Base-by-base conservation (phyloP, 768 basidiomycete species). In the Cyathus striatus region DNA sequence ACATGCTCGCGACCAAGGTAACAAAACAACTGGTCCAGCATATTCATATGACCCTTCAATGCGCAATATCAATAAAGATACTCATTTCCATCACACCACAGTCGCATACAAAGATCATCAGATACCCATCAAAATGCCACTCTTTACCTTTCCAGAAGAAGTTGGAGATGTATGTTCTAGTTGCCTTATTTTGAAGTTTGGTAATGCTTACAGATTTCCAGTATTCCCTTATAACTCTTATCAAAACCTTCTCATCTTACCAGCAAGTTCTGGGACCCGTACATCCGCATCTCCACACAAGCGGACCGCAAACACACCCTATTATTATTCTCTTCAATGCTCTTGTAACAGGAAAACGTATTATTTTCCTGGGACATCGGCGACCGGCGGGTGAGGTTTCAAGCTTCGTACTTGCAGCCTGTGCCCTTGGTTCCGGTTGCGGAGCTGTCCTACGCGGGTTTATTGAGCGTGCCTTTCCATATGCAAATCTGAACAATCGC, bases 281-380 rank as follows among this genome's bases (percentile, higher is more conserved):
- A 40, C 93, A 97, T 53, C 89, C 96, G 1, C 92, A 98, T 60
- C 70, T 99, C 16, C 94, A 97, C 62, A 93, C 93, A 0, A 90
- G 83, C 51, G 96, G 96, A 44, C 73, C 80, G 14, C 73, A 78
- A 48, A 99, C 96, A 0, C 94, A 93, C 55, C 93, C 96, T 2
- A 83, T 99, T 54, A 94, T 96, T 45, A 75, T 99, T 35, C 75
- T 99, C 2, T 93, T 95, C 71, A 99, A 99, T 61, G 96, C 94
- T 3, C 77, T 99, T 46, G 73, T 98, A 5, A 96, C 95, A 0
- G 86, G 88, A 41, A 96, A 97, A 54, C 85, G 94, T n/a, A 88
- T 98, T 49, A 85, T 98, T 49, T 97, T 98, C 65, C 67, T 98
- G 42, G 93, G 94, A 0, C 85, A 96, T 56, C 86, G 78, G 55